These are phyloP conservation scores for Chiua virens DNA, from an alignment of 768 basidiomycete genomes.

Conservation along the genomic window DNA sequence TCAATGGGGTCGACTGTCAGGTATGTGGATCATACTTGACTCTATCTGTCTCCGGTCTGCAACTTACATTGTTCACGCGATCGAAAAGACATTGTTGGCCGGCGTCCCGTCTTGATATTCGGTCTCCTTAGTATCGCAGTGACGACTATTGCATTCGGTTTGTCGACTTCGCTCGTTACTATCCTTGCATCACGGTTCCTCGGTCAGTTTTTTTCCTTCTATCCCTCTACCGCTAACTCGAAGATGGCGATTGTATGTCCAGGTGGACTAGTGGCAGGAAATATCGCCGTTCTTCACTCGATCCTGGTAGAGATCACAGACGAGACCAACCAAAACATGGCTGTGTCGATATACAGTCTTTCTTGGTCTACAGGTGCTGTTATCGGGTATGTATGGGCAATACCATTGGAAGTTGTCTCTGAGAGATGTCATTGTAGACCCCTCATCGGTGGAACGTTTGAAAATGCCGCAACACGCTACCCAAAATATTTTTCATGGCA, in stretches of 20 bases:
- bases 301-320: slow-evolving; percentile 13
- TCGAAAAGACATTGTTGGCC: slow-evolving; percentile 52
- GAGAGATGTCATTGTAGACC: not conserved
- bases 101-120: slow-evolving; percentile 54
- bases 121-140: slow-evolving; percentile 3
- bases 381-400: not conserved
- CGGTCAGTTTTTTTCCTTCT: not conserved
- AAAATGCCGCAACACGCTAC: slow-evolving; percentile 9
- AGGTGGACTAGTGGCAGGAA: slow-evolving; percentile 12
- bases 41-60: no score
- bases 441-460: slow-evolving; percentile 8
- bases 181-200: slow-evolving; percentile 8
- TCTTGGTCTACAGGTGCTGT: slow-evolving; percentile 4
- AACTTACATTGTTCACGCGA: not conserved
- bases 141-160: slow-evolving; percentile 6
- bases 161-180: slow-evolving; percentile 5
- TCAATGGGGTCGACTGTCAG: slow-evolving; percentile 60
- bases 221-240: not conserved
- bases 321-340: slow-evolving; percentile 13
- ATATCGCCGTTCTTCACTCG: slow-evolving; percentile 8
- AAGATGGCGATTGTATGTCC: not conserved
- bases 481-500: slow-evolving; percentile 7
- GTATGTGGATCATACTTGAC: slow-evolving; percentile 17
- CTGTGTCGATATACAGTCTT: slow-evolving; percentile 12
- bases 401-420: not conserved